phyloP scores from a whole-genome alignment of 208 protist genomes.

The Borovskyia barvae region DNA sequence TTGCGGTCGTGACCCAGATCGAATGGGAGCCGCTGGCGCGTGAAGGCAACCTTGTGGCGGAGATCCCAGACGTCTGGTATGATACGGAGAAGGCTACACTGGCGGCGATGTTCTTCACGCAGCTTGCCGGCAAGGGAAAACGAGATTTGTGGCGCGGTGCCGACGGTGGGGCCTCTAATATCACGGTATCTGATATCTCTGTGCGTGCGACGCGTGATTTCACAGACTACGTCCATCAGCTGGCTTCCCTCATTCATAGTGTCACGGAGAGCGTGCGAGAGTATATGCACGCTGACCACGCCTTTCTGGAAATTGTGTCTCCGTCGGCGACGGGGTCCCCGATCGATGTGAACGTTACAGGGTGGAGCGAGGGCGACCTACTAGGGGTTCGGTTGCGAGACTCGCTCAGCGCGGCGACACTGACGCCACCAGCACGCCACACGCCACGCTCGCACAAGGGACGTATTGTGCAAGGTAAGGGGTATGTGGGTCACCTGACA shows the following conservation, averaged over 20 bases:
- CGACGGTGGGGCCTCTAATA: constrained; percentile 58
- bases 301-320: not conserved
- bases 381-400: too few relatives aligned
- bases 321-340: not conserved
- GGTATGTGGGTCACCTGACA: constrained; percentile 27
- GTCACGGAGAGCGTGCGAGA: constrained; percentile 6
- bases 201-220: constrained; percentile 68
- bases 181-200: constrained; percentile 46
- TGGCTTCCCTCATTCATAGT: constrained; percentile 18
- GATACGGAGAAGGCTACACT: constrained; percentile 62
- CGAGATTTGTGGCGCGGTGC: constrained; percentile 48
- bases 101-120: constrained; percentile 49
- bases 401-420: too few relatives aligned
- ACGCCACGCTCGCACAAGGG: constrained; percentile 16
- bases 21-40: constrained; percentile 74
- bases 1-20: constrained; percentile 72
- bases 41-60: constrained; percentile 54
- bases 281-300: not conserved
- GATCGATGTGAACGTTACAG: too few relatives aligned
- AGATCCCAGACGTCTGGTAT: constrained; percentile 55
- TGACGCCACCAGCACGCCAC: not conserved
- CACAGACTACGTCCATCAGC: constrained; percentile 49
- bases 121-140: constrained; percentile 44
- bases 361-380: too few relatives aligned
- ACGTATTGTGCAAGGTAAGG: constrained; percentile 60